These are phyloP conservation scores for Eimeria falciformis DNA, from an alignment of 169 alveolate genomes.

Conservation along the genomic window DNA sequence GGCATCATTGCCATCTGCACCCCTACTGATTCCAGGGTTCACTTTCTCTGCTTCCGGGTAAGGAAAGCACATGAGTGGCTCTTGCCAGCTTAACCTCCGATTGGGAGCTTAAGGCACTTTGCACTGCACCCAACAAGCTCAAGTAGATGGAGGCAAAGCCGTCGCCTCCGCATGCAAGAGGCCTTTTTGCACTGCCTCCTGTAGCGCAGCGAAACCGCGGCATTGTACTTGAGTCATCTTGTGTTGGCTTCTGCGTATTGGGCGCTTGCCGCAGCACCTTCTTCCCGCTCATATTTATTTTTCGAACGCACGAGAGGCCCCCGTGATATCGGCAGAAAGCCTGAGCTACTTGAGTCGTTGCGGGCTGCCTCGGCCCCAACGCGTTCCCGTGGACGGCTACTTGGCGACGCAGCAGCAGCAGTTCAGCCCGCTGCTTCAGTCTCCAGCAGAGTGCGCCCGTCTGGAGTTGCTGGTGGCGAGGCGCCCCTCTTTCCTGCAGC, in stretches of 20 bases:
- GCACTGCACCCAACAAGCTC: no score
- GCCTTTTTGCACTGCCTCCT: no score
- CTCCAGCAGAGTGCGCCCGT: conserved; percentile 40
- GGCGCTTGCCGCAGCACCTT: conserved; percentile 39
- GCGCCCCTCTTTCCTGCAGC: conserved; percentile 65
- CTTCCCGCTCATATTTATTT: conserved; percentile 44
- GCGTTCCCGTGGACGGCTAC: conserved; percentile 56
- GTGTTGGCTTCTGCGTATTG: no score
- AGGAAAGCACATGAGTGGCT: background rate
- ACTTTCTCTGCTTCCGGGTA: conserved; percentile 70
- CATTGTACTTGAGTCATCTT: no score
- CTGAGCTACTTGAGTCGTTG: conserved; percentile 22
- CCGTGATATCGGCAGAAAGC: conserved; percentile 38
- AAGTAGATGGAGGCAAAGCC: no score
- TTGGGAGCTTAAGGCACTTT: no score
- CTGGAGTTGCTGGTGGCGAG: conserved; percentile 67
- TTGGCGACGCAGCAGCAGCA: conserved; percentile 58
- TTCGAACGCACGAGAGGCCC: background rate
- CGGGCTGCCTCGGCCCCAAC: conserved; percentile 52
- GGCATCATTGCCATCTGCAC: conserved; percentile 69
- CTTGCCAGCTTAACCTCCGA: background rate
- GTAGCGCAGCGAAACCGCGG: no score
- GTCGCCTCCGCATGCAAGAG: no score
- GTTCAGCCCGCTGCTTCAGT: conserved; percentile 30
- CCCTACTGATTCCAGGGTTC: conserved; percentile 60